Conservation (phyloP, 2,329 filamentous ascomycete species). For the Rutstroemia sp. region DNA sequence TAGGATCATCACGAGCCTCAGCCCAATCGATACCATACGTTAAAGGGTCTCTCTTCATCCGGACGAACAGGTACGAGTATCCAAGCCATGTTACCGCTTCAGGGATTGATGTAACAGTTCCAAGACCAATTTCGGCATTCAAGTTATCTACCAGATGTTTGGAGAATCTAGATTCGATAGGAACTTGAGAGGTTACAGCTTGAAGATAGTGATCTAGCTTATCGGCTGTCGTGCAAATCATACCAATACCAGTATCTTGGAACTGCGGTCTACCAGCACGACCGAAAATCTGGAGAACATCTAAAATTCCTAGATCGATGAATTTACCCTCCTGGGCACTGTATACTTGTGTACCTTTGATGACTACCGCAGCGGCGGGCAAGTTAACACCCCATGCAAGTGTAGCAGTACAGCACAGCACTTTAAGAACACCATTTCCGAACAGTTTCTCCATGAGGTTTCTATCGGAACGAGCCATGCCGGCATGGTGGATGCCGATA, state of each 20-base stretch:
- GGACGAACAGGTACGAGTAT: constrained; percentile 94
- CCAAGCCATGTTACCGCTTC: constrained; percentile 97
- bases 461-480: constrained; percentile 88
- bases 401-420: constrained; percentile 96
- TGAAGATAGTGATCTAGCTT: constrained; percentile 85
- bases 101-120: constrained; percentile 87
- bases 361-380: constrained; percentile 90
- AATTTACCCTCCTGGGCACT: constrained; percentile 96
- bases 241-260: constrained; percentile 94
- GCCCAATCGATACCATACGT: constrained; percentile 94
- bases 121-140: constrained; percentile 88
- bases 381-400: constrained; percentile 98
- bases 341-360: constrained; percentile 69
- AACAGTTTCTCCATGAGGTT: constrained; percentile 96
- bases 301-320: constrained; percentile 89
- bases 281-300: constrained; percentile 96
- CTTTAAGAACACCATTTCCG: constrained; percentile 83
- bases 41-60: constrained; percentile 87
- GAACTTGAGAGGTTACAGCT: constrained; percentile 90
- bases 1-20: constrained; percentile 82
- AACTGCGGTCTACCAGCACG: constrained; percentile 97
- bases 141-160: constrained; percentile 91
- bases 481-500: constrained; percentile 91
- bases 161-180: constrained; percentile 96
- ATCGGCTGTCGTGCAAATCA: constrained; percentile 96